Percentiles rank a stretch among this genome's conserved stretches.
Conservation (phyloP, 2,329 filamentous ascomycete species). For the Cytospora schulzeri region DNA sequence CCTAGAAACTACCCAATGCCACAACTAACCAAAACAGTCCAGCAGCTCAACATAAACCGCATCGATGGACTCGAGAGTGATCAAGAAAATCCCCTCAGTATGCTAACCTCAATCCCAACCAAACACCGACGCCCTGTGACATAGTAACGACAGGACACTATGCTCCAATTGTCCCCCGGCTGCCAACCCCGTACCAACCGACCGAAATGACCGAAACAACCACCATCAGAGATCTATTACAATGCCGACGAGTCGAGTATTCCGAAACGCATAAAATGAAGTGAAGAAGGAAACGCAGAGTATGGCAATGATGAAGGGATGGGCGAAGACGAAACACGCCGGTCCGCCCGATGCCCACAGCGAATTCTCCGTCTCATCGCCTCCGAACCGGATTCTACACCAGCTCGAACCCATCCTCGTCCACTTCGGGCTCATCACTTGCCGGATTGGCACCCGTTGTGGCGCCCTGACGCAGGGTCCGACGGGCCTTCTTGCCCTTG, state of each 20-base stretch:
- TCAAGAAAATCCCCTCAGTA: slow-evolving; percentile 12
- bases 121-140: slow-evolving; percentile 24
- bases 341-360: not conserved
- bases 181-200: slow-evolving; percentile 16
- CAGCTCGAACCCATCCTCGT: slow-evolving; percentile 48
- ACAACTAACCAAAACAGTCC: slow-evolving; percentile 12
- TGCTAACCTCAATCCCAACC: slow-evolving; percentile 9
- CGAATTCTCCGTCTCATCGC: not conserved
- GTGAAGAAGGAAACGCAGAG: slow-evolving; percentile 4
- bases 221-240: slow-evolving; percentile 15
- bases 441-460: slow-evolving; percentile 28
- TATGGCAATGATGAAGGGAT: not conserved
- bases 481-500: slow-evolving; percentile 47
- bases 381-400: slow-evolving; percentile 31
- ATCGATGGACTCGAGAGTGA: slow-evolving; percentile 3
- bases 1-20: slow-evolving; percentile 14
- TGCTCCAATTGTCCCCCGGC: slow-evolving; percentile 10
- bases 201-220: slow-evolving; percentile 10
- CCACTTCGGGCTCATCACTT: slow-evolving; percentile 35
- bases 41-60: not conserved
- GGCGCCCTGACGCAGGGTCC: slow-evolving; percentile 40
- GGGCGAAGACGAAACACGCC: not conserved
- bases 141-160: slow-evolving; percentile 21
- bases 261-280: not conserved
- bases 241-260: slow-evolving; percentile 4